Conservation (phyloP, 2,329 filamentous ascomycete species). For the Ilyonectria robusta region DNA sequence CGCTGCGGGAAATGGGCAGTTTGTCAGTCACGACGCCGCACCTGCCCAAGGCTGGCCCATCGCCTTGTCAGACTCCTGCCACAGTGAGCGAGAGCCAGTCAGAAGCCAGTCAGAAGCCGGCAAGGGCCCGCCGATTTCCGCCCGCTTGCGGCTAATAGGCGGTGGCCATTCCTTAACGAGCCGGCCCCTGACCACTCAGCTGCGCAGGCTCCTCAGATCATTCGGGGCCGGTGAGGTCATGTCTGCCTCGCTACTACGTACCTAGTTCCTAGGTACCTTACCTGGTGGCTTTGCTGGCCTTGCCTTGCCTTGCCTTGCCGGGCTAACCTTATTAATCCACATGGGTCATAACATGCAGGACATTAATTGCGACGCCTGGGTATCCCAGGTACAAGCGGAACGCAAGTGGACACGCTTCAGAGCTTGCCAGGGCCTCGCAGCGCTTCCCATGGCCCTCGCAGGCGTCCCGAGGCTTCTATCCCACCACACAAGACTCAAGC, state of each 20-base stretch:
- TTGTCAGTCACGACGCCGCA: conserved; percentile 35
- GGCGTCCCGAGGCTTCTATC: background rate
- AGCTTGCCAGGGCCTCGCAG: background rate
- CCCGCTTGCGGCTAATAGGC: background rate
- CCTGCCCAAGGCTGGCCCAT: conserved; percentile 26
- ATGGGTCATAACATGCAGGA: conserved; percentile 14
- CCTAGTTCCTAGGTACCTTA: too few species aligned
- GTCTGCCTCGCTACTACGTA: conserved; percentile 4
- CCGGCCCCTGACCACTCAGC: conserved; percentile 12
- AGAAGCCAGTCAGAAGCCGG: conserved; percentile 18
- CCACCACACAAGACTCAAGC: background rate
- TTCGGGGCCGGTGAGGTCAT: conserved; percentile 28
- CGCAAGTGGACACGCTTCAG: conserved; percentile 9
- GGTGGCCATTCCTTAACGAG: background rate
- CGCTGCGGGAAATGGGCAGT: conserved; percentile 33
- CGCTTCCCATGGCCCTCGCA: conserved; percentile 4
- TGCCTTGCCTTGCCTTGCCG: conserved; percentile 1
- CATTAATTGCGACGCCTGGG: conserved; percentile 19
- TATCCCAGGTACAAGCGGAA: background rate
- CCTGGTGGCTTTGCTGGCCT: too few species aligned
- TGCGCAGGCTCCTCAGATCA: conserved; percentile 3
- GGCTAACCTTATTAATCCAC: conserved; percentile 32
- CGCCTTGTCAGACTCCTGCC: conserved; percentile 8
- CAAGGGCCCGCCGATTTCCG: conserved; percentile 2
- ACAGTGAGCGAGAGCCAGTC: conserved; percentile 23